phyloP scores from a whole-genome alignment of 2,329 filamentous ascomycete species.

The Didymella arachidicola region DNA sequence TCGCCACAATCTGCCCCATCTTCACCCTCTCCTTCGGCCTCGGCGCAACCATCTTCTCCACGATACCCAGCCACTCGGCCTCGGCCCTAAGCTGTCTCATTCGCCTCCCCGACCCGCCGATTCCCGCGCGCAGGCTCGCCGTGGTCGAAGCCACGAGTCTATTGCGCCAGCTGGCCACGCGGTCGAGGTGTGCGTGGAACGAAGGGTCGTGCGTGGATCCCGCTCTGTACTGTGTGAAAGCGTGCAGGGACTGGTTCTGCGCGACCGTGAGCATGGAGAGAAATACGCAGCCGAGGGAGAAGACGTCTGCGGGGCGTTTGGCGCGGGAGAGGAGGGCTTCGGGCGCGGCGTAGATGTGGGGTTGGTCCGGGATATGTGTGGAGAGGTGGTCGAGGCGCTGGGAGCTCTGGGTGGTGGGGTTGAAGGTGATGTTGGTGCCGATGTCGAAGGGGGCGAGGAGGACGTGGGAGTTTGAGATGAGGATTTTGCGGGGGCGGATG shows the following conservation, averaged over 20 bases:
- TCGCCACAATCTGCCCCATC: slow-evolving; percentile 42
- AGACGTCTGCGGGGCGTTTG: slow-evolving; percentile 50
- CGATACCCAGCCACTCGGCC: slow-evolving; percentile 46
- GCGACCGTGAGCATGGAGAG: slow-evolving; percentile 50
- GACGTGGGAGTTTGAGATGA: slow-evolving; percentile 47
- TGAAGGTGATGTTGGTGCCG: slow-evolving; percentile 37
- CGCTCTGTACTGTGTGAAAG: slow-evolving; percentile 47
- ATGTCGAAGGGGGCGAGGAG: slow-evolving; percentile 51
- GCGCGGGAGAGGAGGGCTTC: slow-evolving; percentile 49
- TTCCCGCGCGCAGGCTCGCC: slow-evolving; percentile 39
- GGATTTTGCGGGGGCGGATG: slow-evolving; percentile 52
- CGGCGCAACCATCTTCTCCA: slow-evolving; percentile 47
- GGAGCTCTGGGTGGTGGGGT: slow-evolving; percentile 37
- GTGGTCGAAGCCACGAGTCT: slow-evolving; percentile 43
- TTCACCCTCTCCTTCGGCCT: slow-evolving; percentile 48
- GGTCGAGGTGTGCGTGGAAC: slow-evolving; percentile 52
- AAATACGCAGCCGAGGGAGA: slow-evolving; percentile 52
- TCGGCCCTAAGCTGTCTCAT: slow-evolving; percentile 46
- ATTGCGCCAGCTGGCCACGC: slow-evolving; percentile 46
- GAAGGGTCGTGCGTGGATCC: slow-evolving; percentile 47
- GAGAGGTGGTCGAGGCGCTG: slow-evolving; percentile 43
- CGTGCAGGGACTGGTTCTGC: slow-evolving; percentile 46
- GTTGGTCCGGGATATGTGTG: slow-evolving; percentile 43
- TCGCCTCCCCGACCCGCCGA: slow-evolving; percentile 40
- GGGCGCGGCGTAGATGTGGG: slow-evolving; percentile 51